Evolutionary conservation across 495 filamentous ascomycete species (phyloP).

Genomic region (Penicillium odoratum): DNA sequence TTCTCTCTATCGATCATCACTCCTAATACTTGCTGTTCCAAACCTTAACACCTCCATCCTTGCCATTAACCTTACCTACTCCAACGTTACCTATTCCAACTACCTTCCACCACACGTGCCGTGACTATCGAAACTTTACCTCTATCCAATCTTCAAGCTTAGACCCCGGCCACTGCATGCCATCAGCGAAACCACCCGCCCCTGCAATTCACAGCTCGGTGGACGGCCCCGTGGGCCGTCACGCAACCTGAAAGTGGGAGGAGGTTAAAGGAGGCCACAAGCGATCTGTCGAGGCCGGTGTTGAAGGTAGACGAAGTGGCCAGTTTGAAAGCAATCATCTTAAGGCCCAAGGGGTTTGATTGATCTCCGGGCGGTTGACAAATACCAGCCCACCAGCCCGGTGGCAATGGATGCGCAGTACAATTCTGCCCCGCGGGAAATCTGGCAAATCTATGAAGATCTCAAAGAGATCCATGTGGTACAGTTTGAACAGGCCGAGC

Average conservation of each 20-base stretch:
- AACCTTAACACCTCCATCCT: not conserved
- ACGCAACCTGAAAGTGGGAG: slow-evolving; percentile 39
- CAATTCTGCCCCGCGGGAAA: slow-evolving; percentile 64
- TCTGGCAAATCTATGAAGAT: slow-evolving; percentile 85
- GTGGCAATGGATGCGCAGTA: slow-evolving; percentile 64
- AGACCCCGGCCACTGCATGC: slow-evolving; percentile 14
- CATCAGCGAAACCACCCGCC: slow-evolving; percentile 17
- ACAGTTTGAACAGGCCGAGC: slow-evolving; percentile 79
- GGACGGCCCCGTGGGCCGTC: slow-evolving; percentile 52
- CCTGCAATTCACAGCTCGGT: slow-evolving; percentile 32
- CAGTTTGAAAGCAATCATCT: not conserved
- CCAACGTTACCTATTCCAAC: not conserved
- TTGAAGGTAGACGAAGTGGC: slow-evolving; percentile 2
- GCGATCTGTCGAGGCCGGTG: slow-evolving; percentile 10
- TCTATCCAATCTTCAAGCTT: not conserved
- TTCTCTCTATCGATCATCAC: not conserved
- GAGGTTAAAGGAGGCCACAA: slow-evolving; percentile 24
- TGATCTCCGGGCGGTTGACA: not conserved
- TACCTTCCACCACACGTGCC: not conserved
- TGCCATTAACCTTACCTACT: not conserved
- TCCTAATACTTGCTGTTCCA: not conserved
- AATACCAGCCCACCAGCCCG: not conserved
- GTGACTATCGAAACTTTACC: not conserved
- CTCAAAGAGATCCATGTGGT: slow-evolving; percentile 77
- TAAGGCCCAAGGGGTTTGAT: slow-evolving; percentile 6